A percentile compares a stretch with the other conserved stretches of the same genome.
These are phyloP conservation scores for Elongisporangium undulatum DNA, from an alignment of 352 stramenopile species.

Conservation along the genomic window DNA sequence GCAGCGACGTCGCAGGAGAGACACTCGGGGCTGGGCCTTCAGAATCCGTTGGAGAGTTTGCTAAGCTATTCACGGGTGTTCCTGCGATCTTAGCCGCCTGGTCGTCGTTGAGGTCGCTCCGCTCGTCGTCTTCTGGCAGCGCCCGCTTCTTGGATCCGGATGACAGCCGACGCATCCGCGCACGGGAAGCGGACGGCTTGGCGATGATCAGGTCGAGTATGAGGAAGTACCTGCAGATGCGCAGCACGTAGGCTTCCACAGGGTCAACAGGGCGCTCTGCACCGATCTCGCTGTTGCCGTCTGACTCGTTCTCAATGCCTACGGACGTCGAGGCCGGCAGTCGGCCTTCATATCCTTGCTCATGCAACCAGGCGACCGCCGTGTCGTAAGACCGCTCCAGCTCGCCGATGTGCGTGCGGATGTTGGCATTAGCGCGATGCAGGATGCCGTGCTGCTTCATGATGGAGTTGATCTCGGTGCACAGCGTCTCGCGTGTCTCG, in stretches of 20 bases:
- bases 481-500: constrained; percentile 67
- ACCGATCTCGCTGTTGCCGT: neutral
- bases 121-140: neutral
- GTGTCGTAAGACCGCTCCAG: constrained; percentile 58
- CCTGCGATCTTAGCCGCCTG: neutral
- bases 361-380: constrained; percentile 44
- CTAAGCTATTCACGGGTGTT: neutral
- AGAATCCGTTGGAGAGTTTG: neutral
- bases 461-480: constrained; percentile 61
- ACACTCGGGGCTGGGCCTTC: neutral
- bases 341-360: constrained; percentile 32
- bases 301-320: constrained; percentile 1
- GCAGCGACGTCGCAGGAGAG: neutral
- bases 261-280: constrained; percentile 8
- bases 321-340: constrained; percentile 10
- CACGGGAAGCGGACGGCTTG: constrained; percentile 13
- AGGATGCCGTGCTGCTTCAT: constrained; percentile 60
- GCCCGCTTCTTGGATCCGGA: neutral
- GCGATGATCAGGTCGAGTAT: constrained; percentile 55
- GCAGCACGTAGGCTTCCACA: constrained; percentile 49
- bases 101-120: constrained; percentile 3
- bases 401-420: constrained; percentile 78
- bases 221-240: constrained; percentile 69
- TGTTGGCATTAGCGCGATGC: constrained; percentile 76
- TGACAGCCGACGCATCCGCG: neutral